These are phyloP conservation scores for Penicillium sp. DNA, from an alignment of 2,329 filamentous ascomycete genomes.

Conservation along the genomic window DNA sequence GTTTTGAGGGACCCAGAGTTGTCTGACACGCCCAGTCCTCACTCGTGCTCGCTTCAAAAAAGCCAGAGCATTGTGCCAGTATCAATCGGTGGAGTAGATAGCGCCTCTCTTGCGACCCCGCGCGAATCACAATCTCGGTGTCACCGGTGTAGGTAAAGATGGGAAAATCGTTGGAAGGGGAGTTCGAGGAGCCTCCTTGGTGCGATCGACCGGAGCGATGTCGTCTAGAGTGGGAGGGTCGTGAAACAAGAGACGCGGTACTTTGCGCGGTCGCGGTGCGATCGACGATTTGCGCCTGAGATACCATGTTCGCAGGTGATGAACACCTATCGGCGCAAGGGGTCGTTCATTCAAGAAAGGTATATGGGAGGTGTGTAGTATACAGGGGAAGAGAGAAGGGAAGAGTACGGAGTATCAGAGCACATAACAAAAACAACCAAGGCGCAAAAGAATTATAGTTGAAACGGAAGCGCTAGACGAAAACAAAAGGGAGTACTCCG, in stretches of 20 bases:
- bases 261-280: slow-evolving; percentile 61
- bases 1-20: slow-evolving; percentile 49
- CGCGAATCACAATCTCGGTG: slow-evolving; percentile 80
- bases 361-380: no score
- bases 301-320: slow-evolving; percentile 31
- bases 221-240: slow-evolving; percentile 59
- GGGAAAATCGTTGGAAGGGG: slow-evolving; percentile 87
- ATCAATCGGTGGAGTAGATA: slow-evolving; percentile 89
- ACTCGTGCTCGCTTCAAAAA: slow-evolving; percentile 80
- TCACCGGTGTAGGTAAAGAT: slow-evolving; percentile 88
- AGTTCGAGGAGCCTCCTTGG: slow-evolving; percentile 68
- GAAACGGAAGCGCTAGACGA: background rate
- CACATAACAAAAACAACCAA: background rate
- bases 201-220: slow-evolving; percentile 82
- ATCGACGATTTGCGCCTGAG: slow-evolving; percentile 50
- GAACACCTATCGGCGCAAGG: slow-evolving; percentile 16
- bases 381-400: background rate
- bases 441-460: background rate
- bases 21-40: slow-evolving; percentile 68
- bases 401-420: background rate
- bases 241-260: slow-evolving; percentile 64
- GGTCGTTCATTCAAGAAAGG: slow-evolving; percentile 10
- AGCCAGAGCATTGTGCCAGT: slow-evolving; percentile 84
- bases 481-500: background rate
- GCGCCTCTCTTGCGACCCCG: slow-evolving; percentile 70